Base-by-base conservation (phyloP, 2,329 filamentous ascomycete species). In the Fusarium succisae region DNA sequence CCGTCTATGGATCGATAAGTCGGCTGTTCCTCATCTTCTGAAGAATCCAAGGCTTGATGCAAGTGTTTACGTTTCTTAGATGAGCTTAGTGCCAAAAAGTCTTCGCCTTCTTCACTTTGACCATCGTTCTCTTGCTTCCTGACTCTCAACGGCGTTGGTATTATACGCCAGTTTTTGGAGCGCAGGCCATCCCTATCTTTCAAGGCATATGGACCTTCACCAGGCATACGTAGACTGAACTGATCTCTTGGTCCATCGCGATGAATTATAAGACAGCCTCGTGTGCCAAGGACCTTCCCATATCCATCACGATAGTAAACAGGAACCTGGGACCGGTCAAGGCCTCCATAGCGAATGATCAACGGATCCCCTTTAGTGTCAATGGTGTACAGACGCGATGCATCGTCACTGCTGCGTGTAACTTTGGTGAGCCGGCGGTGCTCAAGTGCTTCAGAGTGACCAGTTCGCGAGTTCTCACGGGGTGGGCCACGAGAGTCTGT, bases 321-420 rank as follows among this genome's bases (percentile, higher is more conserved):
- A 1, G 95, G 94, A 17, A 97, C 83, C 61, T 88, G 89, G 73
- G 93, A 93, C 41, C 89, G 90, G 79, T 98, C 91, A 44, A 93
- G 87, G 35, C 89, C 88, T 5, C 93, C 94, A 80, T 95, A 98
- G 32, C 88, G 88, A 50, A 92, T 81, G 73, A 96, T 94, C 54
- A 94, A 87, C 9, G 87, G 85, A 77, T 98, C 96, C 0, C 96
- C 95, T 78, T 90, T 91, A 47, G 86, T 90, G 81, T 98, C 96
- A 58, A 93, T 78, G 50, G 90, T 77, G 80, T 90, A 95, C 8
- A 79, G 44, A 78, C 79, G 73, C 30, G 80, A 72, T 79, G 67
- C 63, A 26, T 66, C 66, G 18, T 62, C 57, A 17, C 45, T 64
- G 28, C 69, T 61, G 20, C 63, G 69, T 37, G 55, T 22, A 18